Evolutionary conservation across 495 filamentous ascomycete genomes (phyloP).

Genomic region (Tuber indicum): DNA sequence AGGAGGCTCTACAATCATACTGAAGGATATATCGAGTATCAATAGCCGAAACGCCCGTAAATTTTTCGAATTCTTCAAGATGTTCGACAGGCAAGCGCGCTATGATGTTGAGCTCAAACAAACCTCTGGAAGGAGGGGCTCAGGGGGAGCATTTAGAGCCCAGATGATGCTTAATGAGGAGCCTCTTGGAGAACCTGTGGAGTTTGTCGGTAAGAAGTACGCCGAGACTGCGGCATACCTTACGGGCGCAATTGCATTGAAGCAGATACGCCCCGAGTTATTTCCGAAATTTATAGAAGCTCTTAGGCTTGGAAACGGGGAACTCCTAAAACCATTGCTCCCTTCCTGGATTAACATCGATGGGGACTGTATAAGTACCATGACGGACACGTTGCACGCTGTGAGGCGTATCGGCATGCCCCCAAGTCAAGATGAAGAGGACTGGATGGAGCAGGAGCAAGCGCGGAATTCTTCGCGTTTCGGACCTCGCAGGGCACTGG

Average conservation of each 20-base stretch:
- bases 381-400: constrained; percentile 45
- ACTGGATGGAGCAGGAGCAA: constrained; percentile 22
- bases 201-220: constrained; percentile 44
- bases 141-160: constrained; percentile 16
- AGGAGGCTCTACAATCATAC: constrained; percentile 43
- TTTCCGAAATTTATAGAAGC: constrained; percentile 45
- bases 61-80: constrained; percentile 47
- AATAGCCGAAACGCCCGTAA: constrained; percentile 45
- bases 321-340: constrained; percentile 43
- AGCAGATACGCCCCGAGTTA: constrained; percentile 42
- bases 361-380: constrained; percentile 43
- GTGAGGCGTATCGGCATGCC: constrained; percentile 47
- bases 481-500: constrained; percentile 26
- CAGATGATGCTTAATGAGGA: constrained; percentile 43
- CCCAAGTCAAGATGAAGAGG: constrained; percentile 38
- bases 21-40: constrained; percentile 44
- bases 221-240: constrained; percentile 45
- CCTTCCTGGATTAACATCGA: constrained; percentile 43
- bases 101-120: constrained; percentile 40
- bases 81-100: constrained; percentile 30
- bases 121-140: constrained; percentile 16
- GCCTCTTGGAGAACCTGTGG: constrained; percentile 42
- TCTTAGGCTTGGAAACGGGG: constrained; percentile 44
- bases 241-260: constrained; percentile 45
- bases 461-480: constrained; percentile 17